Base-by-base conservation (phyloP, 2,329 filamentous ascomycete genomes). In the Tolypocladium paradoxum region DNA sequence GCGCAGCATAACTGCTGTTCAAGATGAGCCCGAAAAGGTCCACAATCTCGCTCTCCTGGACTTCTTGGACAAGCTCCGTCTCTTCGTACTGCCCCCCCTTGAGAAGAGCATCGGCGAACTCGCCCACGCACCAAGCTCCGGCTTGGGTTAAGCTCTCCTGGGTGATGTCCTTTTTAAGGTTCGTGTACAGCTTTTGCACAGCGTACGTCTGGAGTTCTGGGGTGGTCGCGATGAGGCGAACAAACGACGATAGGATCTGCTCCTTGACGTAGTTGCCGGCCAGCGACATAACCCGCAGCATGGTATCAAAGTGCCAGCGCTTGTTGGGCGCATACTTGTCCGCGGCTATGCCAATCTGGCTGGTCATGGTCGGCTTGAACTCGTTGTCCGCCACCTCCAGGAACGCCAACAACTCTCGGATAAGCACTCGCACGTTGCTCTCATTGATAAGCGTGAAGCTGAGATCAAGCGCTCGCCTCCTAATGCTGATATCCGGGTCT, bases 381-480 rank as follows among this genome's bases (percentile, higher is more conserved):
- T 99, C 93, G 59, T 95, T 96, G 64, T 99, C 93, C 52, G 95
- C 92, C 50, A 96, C 90, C 69, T 99, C 93, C 54, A 99, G 72
- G 77, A 99, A 99, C 7, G 93, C 90, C 45, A 99, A 77, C 40
- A 99, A 76, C 67, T 99, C 95, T 57, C 95, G 78, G 55, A 99
- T 93, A 38, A 99, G 78, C 5, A 97, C 88, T 38, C 93, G 85
- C 36, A 99, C 90, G 63, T 99, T 99, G 70, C 85, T 83, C 67
- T 97, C 93, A 68, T 99, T 97, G 71, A 99, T 96, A 51, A 99
- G 76, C 5, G 95, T 99, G 66, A 99, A 99, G 70, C 93, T 97
- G 54, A 99, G 82, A 66, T 99, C 93, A 38, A 99, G 79, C n/a
- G 93, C 93, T 70, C 93, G 83, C 65, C 93, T 81, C 64, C 95